These are phyloP conservation scores for Platismatia glauca DNA, from an alignment of 495 filamentous ascomycete species.

Conservation along the genomic window DNA sequence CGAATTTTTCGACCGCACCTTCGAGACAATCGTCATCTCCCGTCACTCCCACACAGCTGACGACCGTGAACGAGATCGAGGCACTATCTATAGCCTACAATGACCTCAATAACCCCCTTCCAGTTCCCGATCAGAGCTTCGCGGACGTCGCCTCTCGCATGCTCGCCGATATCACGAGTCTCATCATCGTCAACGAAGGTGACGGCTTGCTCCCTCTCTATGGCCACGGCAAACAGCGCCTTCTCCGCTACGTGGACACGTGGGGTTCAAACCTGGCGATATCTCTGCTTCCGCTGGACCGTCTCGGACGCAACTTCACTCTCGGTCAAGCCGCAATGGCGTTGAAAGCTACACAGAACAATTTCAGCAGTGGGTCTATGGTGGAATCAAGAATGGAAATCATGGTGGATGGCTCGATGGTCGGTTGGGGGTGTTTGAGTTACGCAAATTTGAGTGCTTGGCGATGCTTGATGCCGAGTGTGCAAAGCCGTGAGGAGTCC, in stretches of 20 bases:
- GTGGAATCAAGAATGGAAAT: neutral
- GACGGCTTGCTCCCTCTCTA: neutral
- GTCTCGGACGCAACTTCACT: neutral
- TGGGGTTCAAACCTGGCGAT: neutral
- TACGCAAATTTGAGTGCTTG: neutral
- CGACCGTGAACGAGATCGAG: neutral
- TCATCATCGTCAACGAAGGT: neutral
- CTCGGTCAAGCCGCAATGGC: conserved; percentile 1
- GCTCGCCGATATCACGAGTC: neutral
- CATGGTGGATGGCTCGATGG: neutral
- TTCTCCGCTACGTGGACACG: neutral
- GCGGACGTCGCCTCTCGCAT: neutral
- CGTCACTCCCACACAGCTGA: neutral
- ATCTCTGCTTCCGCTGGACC: neutral
- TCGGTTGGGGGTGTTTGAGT: neutral
- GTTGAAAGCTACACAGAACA: neutral
- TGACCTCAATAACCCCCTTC: neutral
- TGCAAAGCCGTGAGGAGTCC: neutral
- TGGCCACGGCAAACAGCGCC: neutral
- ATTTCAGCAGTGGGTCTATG: neutral
- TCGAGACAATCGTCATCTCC: neutral
- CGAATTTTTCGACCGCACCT: neutral
- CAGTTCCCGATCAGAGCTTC: neutral
- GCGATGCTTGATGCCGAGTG: neutral
- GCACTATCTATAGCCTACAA: neutral